Percentiles rank a stretch among this genome's conserved stretches.
Conservation (phyloP, 2,329 filamentous ascomycete species). For the Colletotrichum limetticola region DNA sequence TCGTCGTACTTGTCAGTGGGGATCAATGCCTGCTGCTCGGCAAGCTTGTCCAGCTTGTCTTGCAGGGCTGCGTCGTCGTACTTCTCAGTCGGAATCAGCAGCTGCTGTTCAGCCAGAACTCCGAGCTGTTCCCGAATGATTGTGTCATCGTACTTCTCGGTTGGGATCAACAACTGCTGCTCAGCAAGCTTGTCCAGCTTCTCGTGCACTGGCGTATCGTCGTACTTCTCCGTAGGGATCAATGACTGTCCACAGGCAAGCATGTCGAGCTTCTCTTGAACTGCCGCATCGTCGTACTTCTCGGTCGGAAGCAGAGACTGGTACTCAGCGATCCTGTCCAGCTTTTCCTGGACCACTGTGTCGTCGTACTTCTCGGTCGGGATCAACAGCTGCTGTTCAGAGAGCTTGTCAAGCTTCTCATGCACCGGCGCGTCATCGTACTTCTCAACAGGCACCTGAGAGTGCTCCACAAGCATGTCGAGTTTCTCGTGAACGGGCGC, state of each 20-base stretch:
- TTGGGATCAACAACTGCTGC: slow-evolving; percentile 56
- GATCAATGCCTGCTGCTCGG: slow-evolving; percentile 22
- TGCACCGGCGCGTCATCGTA: slow-evolving; percentile 40
- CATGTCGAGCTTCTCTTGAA: slow-evolving; percentile 22
- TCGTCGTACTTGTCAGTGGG: slow-evolving; percentile 39
- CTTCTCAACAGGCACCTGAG: slow-evolving; percentile 34
- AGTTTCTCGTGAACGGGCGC: slow-evolving; percentile 60
- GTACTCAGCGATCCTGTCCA: slow-evolving; percentile 45
- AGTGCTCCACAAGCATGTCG: slow-evolving; percentile 57
- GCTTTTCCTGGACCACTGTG: slow-evolving; percentile 1
- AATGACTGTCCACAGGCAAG: slow-evolving; percentile 58
- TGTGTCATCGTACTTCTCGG: slow-evolving; percentile 17
- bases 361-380: slow-evolving; percentile 23
- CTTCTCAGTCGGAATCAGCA: slow-evolving; percentile 30
- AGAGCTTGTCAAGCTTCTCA: slow-evolving; percentile 51
- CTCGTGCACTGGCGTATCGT: slow-evolving; percentile 10
- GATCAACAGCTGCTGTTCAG: slow-evolving; percentile 65
- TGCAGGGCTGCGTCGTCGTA: slow-evolving; percentile 41
- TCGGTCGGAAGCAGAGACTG: slow-evolving; percentile 50
- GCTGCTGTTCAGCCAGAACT: slow-evolving; percentile 21
- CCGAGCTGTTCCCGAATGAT: slow-evolving; percentile 13
- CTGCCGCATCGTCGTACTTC: slow-evolving; percentile 11
- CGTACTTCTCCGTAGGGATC: slow-evolving; percentile 16
- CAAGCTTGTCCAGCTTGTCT: slow-evolving; percentile 49
- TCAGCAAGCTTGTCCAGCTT: slow-evolving; percentile 26